Conservation (phyloP, 768 basidiomycete species). For the Pisolithus orientalis region DNA sequence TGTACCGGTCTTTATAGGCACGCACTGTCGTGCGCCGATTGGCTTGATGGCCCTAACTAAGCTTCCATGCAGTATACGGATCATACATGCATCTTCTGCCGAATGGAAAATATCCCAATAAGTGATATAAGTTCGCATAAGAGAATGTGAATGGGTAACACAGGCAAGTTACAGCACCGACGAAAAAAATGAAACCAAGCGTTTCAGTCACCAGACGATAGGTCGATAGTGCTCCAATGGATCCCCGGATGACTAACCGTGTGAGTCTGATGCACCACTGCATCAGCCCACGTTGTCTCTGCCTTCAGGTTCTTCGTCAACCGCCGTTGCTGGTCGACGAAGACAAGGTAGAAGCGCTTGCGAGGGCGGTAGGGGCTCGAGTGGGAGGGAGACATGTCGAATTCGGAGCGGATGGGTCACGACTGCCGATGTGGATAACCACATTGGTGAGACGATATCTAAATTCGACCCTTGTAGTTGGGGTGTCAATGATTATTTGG, state of each 20-base stretch:
- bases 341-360: slow-evolving; percentile 43
- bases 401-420: background rate
- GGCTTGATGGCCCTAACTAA: too few species aligned
- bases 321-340: slow-evolving; percentile 47
- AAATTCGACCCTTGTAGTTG: slow-evolving; percentile 5
- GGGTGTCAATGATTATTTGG: slow-evolving; percentile 18
- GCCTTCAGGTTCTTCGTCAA: slow-evolving; percentile 32
- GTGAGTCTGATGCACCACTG: slow-evolving; percentile 5
- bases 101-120: too few species aligned
- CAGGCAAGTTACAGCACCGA: slow-evolving; percentile 3
- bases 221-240: slow-evolving; percentile 8
- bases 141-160: background rate
- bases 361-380: slow-evolving; percentile 9
- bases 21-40: too few species aligned
- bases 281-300: slow-evolving; percentile 20
- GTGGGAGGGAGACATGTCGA: background rate
- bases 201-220: too few species aligned
- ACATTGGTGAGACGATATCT: background rate
- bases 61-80: too few species aligned
- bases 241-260: slow-evolving; percentile 10
- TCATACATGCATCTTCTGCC: too few species aligned
- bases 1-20: too few species aligned
- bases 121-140: too few species aligned
- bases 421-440: background rate
- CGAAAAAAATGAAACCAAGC: too few species aligned